Base-by-base conservation (phyloP, 2,329 filamentous ascomycete species). In the Ophiocordyceps camponoti-floridani region DNA sequence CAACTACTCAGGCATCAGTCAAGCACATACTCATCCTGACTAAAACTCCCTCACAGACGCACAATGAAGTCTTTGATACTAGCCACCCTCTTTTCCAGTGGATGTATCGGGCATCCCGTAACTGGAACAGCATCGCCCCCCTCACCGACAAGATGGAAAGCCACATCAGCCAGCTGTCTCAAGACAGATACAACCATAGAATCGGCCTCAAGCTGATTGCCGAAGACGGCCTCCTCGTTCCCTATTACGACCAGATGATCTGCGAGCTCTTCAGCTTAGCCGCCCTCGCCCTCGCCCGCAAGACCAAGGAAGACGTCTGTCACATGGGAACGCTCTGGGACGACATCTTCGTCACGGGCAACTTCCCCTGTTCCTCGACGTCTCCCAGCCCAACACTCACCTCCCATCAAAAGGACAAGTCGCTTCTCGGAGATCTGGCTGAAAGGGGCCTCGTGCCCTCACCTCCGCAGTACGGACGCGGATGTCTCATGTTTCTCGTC, bases 241-340 rank as follows among this genome's bases (percentile, higher is more conserved):
- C 76, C 11, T 73, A 84, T 47, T 89, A 89, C 57, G 80, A 84
- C 31, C 65, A 79, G 14, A 69, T 88, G 2, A 87, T 94, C 57
- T 78, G 84, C 23, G 84, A 93, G 56, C 69, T 88, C 10, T 94
- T 93, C 58, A 93, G 84, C 54, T 69, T 85, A 10, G 82, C 85
- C 2, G 85, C 86, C 1, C 69, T 78, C 6, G 74, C 79, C n/a
- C 71, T 94, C 8, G 82, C 86, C 1, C 68, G 73, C 12, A 73
- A 75, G 44, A 66, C 88, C 49, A 75, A 76, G 47, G 72, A 74
- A 40, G 69, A 73, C 4, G 62, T 89, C 2, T 68, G 73, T 7
- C 68, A 77, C 4, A 61, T 83, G 8, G 85, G 85, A 5, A 67
- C 76, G 10, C 65, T 91, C 1, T 89, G 82, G 64, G 82, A 89